Conservation (phyloP, 345 rosid genomes). For the Gynandropsis gynandra region DNA sequence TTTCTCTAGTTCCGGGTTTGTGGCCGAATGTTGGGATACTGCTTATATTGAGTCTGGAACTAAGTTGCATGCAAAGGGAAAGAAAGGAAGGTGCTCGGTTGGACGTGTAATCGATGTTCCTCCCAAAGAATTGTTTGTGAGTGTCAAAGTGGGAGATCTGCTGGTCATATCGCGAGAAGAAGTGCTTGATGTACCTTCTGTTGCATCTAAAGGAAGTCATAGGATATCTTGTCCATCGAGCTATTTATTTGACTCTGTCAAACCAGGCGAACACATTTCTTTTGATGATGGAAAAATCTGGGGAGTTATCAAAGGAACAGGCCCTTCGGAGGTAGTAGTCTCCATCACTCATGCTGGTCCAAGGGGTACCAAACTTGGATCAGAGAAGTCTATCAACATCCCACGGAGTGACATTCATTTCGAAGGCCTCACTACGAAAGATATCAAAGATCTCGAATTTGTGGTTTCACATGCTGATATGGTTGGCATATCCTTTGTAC, state of each 20-base stretch:
- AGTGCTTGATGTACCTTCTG: conserved; percentile 24
- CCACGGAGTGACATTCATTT: conserved; percentile 51
- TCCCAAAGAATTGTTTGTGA: conserved; percentile 37
- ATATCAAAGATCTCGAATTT: conserved; percentile 54
- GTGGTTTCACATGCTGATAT: conserved; percentile 62
- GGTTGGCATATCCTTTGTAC: conserved; percentile 60
- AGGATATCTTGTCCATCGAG: conserved; percentile 48
- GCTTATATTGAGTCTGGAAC: conserved; percentile 56
- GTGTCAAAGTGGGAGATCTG: conserved; percentile 56
- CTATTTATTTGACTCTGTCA: conserved; percentile 54
- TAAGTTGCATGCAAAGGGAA: conserved; percentile 35
- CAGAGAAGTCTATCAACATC: conserved; percentile 63
- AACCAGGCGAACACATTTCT: conserved; percentile 53
- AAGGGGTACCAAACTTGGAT: conserved; percentile 56
- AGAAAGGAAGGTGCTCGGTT: conserved; percentile 37
- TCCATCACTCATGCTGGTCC: conserved; percentile 54
- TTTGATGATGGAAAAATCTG: conserved; percentile 69
- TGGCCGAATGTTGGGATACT: conserved; percentile 48
- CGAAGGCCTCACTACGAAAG: conserved; percentile 65
- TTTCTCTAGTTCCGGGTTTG: conserved; percentile 44
- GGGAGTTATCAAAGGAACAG: conserved; percentile 53
- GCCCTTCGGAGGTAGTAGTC: conserved; percentile 48
- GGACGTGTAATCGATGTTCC: conserved; percentile 56
- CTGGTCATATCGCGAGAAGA: conserved; percentile 43
- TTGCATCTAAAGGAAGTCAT: conserved; percentile 30